phyloP scores from a whole-genome alignment of 805 yeast genomes.

The Metschnikowia drakensbergensis region DNA sequence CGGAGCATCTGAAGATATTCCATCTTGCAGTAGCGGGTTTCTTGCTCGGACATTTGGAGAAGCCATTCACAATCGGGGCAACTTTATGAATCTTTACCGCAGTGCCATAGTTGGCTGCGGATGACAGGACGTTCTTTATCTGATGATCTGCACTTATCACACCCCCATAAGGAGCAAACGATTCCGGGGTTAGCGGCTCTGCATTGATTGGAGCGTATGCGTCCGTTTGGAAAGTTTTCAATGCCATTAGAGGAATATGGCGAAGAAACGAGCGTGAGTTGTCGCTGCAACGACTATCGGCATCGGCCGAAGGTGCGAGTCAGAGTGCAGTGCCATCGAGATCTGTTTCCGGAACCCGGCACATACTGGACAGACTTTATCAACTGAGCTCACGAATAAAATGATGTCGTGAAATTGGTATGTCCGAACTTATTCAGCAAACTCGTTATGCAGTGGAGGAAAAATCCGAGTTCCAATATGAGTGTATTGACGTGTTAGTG shows the following conservation, averaged over 20 bases:
- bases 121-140: constrained; percentile 39
- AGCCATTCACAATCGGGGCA: constrained; percentile 60
- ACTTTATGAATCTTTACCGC: constrained; percentile 75
- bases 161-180: constrained; percentile 68
- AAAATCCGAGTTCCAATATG: too few species aligned
- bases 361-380: too few species aligned
- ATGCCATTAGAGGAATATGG: constrained; percentile 26
- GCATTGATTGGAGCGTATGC: constrained; percentile 39
- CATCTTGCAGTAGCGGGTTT: constrained; percentile 58
- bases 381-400: too few species aligned
- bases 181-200: constrained; percentile 57
- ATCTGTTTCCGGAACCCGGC: too few species aligned
- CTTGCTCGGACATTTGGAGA: constrained; percentile 43
- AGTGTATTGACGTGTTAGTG: too few species aligned
- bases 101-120: constrained; percentile 88
- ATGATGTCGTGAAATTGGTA: too few species aligned
- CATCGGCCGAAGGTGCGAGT: background rate
- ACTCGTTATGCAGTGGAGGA: too few species aligned
- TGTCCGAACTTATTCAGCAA: too few species aligned
- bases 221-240: constrained; percentile 33
- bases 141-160: constrained; percentile 78
- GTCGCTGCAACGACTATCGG: background rate
- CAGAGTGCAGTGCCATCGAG: background rate
- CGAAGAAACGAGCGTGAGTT: background rate
- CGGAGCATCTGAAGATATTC: constrained; percentile 80